Percentiles rank a stretch among this genome's conserved stretches.
phyloP scores from a whole-genome alignment of 106 monocot genomes.

The Ottelia alismoides region DNA sequence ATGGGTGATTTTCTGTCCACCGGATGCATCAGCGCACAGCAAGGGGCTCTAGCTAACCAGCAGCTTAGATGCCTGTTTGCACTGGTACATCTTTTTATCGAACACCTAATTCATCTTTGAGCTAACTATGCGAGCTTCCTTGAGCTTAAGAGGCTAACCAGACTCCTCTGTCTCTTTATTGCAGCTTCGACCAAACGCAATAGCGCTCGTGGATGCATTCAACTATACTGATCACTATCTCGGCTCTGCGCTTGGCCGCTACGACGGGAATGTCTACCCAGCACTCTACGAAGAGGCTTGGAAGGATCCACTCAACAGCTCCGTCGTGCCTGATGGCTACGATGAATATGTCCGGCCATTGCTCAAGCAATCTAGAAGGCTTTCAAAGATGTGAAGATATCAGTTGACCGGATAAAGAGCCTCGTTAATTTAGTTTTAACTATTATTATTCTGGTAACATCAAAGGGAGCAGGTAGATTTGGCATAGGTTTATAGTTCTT shows the following conservation, averaged over 20 bases:
- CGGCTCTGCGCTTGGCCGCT: conserved; percentile 66
- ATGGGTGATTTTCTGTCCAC: conserved; percentile 73
- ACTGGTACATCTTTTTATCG: conserved; percentile 27
- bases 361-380: conserved; percentile 75
- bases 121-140: too few relatives aligned
- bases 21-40: conserved; percentile 53
- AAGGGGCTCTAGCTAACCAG: conserved; percentile 67
- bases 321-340: conserved; percentile 74
- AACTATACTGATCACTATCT: conserved; percentile 92
- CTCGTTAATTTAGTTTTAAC: too few relatives aligned
- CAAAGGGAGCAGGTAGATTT: too few relatives aligned
- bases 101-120: not conserved
- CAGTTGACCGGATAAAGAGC: too few relatives aligned
- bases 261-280: conserved; percentile 88
- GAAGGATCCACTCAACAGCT: conserved; percentile 91
- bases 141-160: too few relatives aligned
- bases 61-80: conserved; percentile 65
- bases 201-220: conserved; percentile 83
- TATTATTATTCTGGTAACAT: too few relatives aligned
- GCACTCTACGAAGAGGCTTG: conserved; percentile 68
- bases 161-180: not conserved
- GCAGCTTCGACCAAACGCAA: conserved; percentile 80
- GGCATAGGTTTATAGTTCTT: too few relatives aligned
- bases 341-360: conserved; percentile 59
- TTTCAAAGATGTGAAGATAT: too few relatives aligned